Evolutionary conservation across 2,329 filamentous ascomycete species (phyloP).

Genomic region (Scolecobasidium constrictum): DNA sequence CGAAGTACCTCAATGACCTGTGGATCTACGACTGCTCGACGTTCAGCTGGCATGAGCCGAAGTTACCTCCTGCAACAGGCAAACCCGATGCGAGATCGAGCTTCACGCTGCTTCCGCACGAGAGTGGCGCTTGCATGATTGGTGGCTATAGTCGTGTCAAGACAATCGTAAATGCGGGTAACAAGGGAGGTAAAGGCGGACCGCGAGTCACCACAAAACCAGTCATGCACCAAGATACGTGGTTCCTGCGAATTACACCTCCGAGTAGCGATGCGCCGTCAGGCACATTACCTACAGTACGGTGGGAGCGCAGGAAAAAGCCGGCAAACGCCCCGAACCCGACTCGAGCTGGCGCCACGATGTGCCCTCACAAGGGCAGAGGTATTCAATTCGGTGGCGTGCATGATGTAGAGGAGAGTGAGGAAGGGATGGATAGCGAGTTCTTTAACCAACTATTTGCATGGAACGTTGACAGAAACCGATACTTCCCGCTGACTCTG

Average conservation of each 20-base stretch:
- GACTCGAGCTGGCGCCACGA: constrained; percentile 75
- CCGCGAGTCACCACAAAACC: constrained; percentile 70
- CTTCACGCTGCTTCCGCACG: constrained; percentile 84
- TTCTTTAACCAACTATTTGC: constrained; percentile 90
- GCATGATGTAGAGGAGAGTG: constrained; percentile 80
- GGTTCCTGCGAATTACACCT: constrained; percentile 73
- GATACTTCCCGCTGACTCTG: constrained; percentile 77
- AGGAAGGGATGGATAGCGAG: constrained; percentile 92
- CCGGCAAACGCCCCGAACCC: constrained; percentile 83
- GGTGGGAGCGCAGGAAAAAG: constrained; percentile 90
- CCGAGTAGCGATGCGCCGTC: constrained; percentile 56
- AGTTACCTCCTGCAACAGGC: constrained; percentile 63
- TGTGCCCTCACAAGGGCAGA: constrained; percentile 87
- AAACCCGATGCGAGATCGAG: constrained; percentile 87
- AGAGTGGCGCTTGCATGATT: constrained; percentile 79
- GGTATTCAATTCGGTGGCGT: constrained; percentile 93
- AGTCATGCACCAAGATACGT: constrained; percentile 88
- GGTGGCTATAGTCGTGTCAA: constrained; percentile 93
- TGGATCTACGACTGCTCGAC: constrained; percentile 92
- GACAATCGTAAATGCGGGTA: constrained; percentile 37
- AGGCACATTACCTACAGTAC: constrained; percentile 57
- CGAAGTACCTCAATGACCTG: constrained; percentile 83
- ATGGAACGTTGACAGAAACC: constrained; percentile 91
- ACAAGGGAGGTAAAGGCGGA: constrained; percentile 49
- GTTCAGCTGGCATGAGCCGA: constrained; percentile 73